Conservation (phyloP, 805 yeast genomes). For the Pichia gijzeniarum region DNA sequence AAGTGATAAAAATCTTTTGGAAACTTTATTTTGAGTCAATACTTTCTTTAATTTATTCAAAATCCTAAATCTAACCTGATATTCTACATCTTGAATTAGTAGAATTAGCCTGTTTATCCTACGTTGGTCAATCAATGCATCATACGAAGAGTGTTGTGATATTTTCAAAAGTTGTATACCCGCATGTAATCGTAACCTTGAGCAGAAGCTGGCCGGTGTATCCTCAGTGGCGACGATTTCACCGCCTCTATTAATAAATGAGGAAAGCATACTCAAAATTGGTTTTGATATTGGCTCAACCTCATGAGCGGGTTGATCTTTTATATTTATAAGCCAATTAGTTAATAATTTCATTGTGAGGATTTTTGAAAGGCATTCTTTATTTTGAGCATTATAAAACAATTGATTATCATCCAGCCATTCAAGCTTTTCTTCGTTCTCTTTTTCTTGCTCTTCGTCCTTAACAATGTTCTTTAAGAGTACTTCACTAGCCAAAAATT, state of each 20-base stretch:
- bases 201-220: slow-evolving; percentile 58
- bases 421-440: slow-evolving; percentile 13
- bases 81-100: slow-evolving; percentile 61
- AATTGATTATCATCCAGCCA: slow-evolving; percentile 27
- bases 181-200: slow-evolving; percentile 59
- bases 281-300: slow-evolving; percentile 48
- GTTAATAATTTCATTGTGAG: slow-evolving; percentile 49
- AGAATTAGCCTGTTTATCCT: slow-evolving; percentile 49
- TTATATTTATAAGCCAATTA: slow-evolving; percentile 43
- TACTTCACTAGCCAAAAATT: slow-evolving; percentile 54
- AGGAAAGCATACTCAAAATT: slow-evolving; percentile 57
- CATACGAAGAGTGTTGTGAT: slow-evolving; percentile 48
- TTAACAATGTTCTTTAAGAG: slow-evolving; percentile 40
- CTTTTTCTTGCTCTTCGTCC: slow-evolving; percentile 28
- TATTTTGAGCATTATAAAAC: slow-evolving; percentile 6
- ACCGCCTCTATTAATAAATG: slow-evolving; percentile 70
- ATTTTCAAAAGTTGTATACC: slow-evolving; percentile 60
- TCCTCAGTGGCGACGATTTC: slow-evolving; percentile 52
- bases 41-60: slow-evolving; percentile 43
- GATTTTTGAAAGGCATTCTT: slow-evolving; percentile 24
- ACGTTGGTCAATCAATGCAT: slow-evolving; percentile 43
- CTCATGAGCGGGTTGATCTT: slow-evolving; percentile 32
- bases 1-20: slow-evolving; percentile 61
- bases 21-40: slow-evolving; percentile 45
- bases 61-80: slow-evolving; percentile 49